phyloP scores from a whole-genome alignment of 2,329 filamentous ascomycete genomes.

The Nigrospora sphaerica region DNA sequence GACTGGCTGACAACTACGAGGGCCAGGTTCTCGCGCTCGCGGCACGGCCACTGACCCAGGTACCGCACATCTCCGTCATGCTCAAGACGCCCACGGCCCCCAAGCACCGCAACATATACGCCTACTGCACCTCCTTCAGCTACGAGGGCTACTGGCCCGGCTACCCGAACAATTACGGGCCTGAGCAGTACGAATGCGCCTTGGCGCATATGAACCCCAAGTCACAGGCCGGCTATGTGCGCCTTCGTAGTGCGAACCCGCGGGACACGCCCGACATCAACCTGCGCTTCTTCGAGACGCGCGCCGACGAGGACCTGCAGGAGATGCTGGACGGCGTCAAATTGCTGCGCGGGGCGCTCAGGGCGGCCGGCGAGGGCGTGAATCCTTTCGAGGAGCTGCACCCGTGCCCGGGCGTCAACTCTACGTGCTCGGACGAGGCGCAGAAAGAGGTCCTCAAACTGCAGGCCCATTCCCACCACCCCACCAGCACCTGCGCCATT shows the following conservation, averaged over 20 bases:
- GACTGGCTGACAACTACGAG: constrained; percentile 38
- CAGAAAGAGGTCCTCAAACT: constrained; percentile 15
- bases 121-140: constrained; percentile 19
- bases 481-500: constrained; percentile 12
- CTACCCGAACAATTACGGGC: constrained; percentile 21
- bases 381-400: constrained; percentile 21
- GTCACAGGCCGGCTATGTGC: constrained; percentile 56
- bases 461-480: constrained; percentile 14
- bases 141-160: constrained; percentile 24
- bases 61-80: constrained; percentile 21
- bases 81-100: constrained; percentile 20
- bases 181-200: constrained; percentile 25
- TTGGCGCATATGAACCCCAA: constrained; percentile 34
- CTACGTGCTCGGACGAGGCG: constrained; percentile 9
- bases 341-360: constrained; percentile 36
- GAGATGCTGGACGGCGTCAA: constrained; percentile 19
- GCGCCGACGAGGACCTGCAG: constrained; percentile 25
- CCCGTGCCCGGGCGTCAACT: constrained; percentile 7
- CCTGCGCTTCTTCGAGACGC: constrained; percentile 54
- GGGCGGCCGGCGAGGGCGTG: constrained; percentile 23
- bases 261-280: constrained; percentile 55
- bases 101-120: constrained; percentile 20
- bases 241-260: constrained; percentile 53
- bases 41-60: constrained; percentile 12
- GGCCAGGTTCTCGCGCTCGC: constrained; percentile 17